These are phyloP conservation scores for Phtheirospermum japonicum DNA, from an alignment of 257 asterid genomes.

Conservation along the genomic window DNA sequence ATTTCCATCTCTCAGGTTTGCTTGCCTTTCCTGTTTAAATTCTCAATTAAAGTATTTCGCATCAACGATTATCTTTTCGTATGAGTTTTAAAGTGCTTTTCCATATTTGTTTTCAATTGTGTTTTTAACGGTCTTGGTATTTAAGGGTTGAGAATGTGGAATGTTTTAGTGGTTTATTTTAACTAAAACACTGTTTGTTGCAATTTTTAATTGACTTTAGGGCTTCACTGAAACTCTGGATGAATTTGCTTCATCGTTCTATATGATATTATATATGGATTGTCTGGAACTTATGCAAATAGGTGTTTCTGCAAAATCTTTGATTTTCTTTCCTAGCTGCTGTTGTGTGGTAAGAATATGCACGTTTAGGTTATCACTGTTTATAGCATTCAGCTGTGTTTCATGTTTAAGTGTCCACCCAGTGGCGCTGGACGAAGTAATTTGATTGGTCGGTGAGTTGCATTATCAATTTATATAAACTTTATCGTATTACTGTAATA, in stretches of 20 bases:
- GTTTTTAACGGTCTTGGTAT: constrained; percentile 16
- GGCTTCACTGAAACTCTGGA: constrained; percentile 21
- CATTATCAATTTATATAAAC: too few relatives aligned
- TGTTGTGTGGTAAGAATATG: constrained; percentile 18
- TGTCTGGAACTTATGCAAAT: constrained; percentile 7
- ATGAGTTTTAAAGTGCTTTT: constrained; percentile 21
- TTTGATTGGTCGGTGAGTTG: neutral
- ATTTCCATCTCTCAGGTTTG: constrained; percentile 35
- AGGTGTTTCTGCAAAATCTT: constrained; percentile 4
- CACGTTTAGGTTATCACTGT: neutral
- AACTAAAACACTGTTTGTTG: neutral
- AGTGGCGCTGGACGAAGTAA: neutral
- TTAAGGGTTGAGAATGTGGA: constrained; percentile 24
- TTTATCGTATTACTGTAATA: too few relatives aligned
- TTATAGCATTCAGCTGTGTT: constrained; percentile 20
- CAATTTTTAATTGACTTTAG: constrained; percentile 21
- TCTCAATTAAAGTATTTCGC: constrained; percentile 11
- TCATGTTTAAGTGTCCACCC: neutral
- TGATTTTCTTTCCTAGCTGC: constrained; percentile 6
- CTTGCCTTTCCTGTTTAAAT: constrained; percentile 22
- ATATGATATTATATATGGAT: constrained; percentile 6
- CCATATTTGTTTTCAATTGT: constrained; percentile 3
- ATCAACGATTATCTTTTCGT: neutral
- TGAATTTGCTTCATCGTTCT: constrained; percentile 17
- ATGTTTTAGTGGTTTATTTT: constrained; percentile 13